Conservation (phyloP, 352 stramenopile species). For the Phytophthora multivora region DNA sequence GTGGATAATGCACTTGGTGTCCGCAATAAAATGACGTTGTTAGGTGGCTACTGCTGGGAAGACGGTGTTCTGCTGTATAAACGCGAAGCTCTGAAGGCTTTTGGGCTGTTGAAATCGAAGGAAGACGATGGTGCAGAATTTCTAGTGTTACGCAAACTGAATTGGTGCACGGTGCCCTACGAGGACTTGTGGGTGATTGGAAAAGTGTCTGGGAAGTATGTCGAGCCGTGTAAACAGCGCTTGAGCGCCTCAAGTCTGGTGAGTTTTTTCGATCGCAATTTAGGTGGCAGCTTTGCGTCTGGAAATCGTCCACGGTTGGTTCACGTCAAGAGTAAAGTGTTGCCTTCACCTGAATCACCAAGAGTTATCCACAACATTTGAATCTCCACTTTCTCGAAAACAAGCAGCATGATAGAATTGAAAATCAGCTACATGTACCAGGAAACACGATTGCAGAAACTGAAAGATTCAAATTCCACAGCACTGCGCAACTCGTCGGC, state of each 20-base stretch:
- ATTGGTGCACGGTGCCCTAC: constrained; percentile 8
- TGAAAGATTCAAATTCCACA: no score
- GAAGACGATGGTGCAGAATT: constrained; percentile 12
- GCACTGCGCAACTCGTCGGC: no score
- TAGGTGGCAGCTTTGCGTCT: background rate
- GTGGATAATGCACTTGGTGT: constrained; percentile 11
- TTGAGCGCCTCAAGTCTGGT: constrained; percentile 5
- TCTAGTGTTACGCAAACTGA: constrained; percentile 7
- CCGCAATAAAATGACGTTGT: constrained; percentile 15
- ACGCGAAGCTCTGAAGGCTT: constrained; percentile 8
- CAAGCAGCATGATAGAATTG: background rate
- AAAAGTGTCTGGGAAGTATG: background rate
- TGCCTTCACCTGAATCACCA: background rate
- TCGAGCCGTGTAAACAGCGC: constrained; percentile 7
- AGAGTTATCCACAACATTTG: background rate
- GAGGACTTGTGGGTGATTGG: constrained; percentile 18
- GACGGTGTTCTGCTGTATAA: constrained; percentile 8
- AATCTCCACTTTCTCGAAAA: background rate
- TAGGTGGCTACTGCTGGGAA: constrained; percentile 13
- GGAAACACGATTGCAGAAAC: no score
- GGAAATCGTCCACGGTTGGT: constrained; percentile 1
- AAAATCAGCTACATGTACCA: no score
- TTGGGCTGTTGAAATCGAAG: constrained; percentile 17
- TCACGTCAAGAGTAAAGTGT: constrained; percentile 6
- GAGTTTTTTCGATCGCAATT: constrained; percentile 8